A percentile compares a stretch with the other conserved stretches of the same genome.
Evolutionary conservation across 1,284 basidiomycete species (phyloP).

Genomic region (Melampsora americana): DNA sequence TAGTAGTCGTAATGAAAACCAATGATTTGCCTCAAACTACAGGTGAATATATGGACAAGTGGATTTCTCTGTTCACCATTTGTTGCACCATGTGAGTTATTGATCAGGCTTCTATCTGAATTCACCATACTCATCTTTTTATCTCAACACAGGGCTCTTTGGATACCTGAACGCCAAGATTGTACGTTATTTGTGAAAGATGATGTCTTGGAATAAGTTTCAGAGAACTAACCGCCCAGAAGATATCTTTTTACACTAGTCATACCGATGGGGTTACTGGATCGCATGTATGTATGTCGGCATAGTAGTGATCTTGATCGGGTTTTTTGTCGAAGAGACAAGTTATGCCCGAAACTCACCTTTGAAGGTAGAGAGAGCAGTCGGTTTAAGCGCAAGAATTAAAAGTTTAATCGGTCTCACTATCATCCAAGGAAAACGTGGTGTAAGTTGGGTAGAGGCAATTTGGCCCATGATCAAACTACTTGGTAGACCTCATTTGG

Average conservation of each 20-base stretch:
- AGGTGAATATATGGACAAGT: conserved; percentile 56
- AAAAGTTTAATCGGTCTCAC: conserved; percentile 67
- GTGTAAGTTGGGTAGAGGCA: conserved; percentile 61
- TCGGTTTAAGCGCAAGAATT: conserved; percentile 61
- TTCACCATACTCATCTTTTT: no score
- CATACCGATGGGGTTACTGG: conserved; percentile 70
- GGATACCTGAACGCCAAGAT: conserved; percentile 35
- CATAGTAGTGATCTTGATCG: conserved; percentile 62
- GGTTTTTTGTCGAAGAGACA: conserved; percentile 65
- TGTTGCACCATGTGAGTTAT: conserved; percentile 41
- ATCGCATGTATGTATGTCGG: conserved; percentile 63
- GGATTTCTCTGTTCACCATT: conserved; percentile 45
- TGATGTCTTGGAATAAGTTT: no score
- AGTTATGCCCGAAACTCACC: conserved; percentile 66
- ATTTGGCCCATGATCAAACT: conserved; percentile 60
- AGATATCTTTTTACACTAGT: conserved; percentile 9
- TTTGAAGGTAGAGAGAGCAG: conserved; percentile 58
- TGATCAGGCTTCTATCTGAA: not conserved
- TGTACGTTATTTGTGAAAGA: not conserved
- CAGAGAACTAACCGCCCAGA: conserved; percentile 60
- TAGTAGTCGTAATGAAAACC: no score
- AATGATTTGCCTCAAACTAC: not conserved
- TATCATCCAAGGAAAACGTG: conserved; percentile 63
- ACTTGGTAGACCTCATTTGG: conserved; percentile 65
- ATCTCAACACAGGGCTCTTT: conserved; percentile 23